Conservation (phyloP, 192 early-diverging fungal genomes). For the Linnemannia schmuckeri region DNA sequence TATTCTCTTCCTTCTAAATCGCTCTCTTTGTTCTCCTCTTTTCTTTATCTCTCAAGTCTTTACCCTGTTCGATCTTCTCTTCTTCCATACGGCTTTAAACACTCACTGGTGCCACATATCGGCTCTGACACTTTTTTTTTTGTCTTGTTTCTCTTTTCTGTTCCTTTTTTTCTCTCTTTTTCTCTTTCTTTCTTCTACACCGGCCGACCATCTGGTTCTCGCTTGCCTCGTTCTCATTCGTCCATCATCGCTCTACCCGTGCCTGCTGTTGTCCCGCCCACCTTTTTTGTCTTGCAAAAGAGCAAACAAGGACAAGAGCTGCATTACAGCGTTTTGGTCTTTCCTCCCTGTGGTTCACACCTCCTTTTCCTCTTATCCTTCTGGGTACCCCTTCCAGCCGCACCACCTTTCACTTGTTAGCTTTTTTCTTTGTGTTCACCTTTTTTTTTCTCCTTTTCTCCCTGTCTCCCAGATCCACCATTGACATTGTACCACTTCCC, state of each 20-base stretch:
- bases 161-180: background rate
- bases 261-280: background rate
- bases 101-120: background rate
- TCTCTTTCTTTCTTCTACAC: background rate
- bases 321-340: background rate
- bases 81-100: too few relatives aligned
- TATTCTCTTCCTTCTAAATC: background rate
- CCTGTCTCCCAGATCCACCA: background rate
- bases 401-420: background rate
- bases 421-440: background rate
- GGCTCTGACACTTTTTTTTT: background rate
- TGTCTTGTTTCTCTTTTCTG: slow-evolving; percentile 4
- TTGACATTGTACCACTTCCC: background rate
- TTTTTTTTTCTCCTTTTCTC: background rate
- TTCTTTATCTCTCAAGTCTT: background rate
- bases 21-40: background rate
- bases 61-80: background rate
- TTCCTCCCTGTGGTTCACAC: background rate
- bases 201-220: background rate
- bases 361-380: background rate
- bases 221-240: background rate
- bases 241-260: background rate
- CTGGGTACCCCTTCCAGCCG: background rate
- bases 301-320: background rate
- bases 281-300: background rate